Percentiles rank a stretch among this genome's conserved stretches.
Evolutionary conservation across 495 filamentous ascomycete species (phyloP).

Genomic region (Aspergillus asperescens): DNA sequence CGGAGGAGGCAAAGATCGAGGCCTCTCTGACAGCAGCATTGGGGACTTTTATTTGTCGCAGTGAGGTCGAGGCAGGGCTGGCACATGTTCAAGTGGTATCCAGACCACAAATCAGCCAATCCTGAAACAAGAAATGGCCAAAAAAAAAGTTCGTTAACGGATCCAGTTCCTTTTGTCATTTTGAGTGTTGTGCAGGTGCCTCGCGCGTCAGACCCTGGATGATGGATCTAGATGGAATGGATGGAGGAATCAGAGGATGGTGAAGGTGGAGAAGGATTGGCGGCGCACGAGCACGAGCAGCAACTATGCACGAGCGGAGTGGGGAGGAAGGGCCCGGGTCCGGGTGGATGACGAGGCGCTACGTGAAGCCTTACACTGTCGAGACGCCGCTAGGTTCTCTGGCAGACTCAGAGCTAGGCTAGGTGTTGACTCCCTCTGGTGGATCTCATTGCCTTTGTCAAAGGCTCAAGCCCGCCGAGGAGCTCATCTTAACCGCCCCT

Average conservation of each 20-base stretch:
- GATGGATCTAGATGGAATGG: conserved; percentile 30
- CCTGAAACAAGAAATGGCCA: conserved; percentile 16
- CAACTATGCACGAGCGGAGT: conserved; percentile 18
- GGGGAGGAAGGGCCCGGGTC: too few relatives aligned
- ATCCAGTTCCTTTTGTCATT: conserved; percentile 29
- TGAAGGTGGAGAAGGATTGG: conserved; percentile 28
- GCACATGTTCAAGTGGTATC: conserved; percentile 26
- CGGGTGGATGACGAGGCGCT: conserved; percentile 18
- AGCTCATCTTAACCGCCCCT: too few relatives aligned
- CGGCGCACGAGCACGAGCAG: conserved; percentile 22
- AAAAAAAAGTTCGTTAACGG: conserved; percentile 16
- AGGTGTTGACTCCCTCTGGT: too few relatives aligned
- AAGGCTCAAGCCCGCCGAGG: too few relatives aligned
- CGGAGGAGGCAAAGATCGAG: conserved; percentile 13
- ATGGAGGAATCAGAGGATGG: conserved; percentile 24
- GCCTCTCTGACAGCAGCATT: conserved; percentile 18
- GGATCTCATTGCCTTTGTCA: too few relatives aligned
- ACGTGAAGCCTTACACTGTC: conserved; percentile 1
- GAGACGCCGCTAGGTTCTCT: not conserved
- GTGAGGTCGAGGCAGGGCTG: conserved; percentile 13
- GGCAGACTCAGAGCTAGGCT: too few relatives aligned
- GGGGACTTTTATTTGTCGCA: conserved; percentile 22
- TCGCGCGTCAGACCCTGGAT: conserved; percentile 31
- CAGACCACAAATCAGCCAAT: conserved; percentile 22
- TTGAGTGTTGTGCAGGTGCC: conserved; percentile 32